Evolutionary conservation across 1,139 yeast genomes (phyloP).

Genomic region (Lodderomyces oxycetoniae): DNA sequence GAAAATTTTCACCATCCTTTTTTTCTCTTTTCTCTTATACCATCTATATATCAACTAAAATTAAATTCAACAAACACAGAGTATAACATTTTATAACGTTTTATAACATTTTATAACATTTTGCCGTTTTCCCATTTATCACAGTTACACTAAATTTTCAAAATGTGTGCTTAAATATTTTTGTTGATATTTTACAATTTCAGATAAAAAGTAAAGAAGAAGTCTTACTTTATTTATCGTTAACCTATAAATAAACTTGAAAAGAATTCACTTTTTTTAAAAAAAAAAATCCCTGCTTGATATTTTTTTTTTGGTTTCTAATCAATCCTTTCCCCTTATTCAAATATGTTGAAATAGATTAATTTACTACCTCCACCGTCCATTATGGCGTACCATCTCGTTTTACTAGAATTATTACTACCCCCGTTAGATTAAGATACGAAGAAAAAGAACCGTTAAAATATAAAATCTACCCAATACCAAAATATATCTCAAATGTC

Average conservation of each 20-base stretch:
- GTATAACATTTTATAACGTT: no score
- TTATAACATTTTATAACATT: constrained; percentile 3
- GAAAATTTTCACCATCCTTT: constrained; percentile 9
- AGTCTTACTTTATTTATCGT: no score
- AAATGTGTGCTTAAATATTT: constrained; percentile 35
- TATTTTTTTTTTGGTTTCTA: no score
- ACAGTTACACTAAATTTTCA: constrained; percentile 12
- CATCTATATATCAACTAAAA: background rate
- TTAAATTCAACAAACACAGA: constrained; percentile 8
- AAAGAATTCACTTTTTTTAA: no score
- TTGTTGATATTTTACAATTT: constrained; percentile 2
- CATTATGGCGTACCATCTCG: constrained; percentile 28
- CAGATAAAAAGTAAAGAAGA: no score
- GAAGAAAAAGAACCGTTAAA: background rate
- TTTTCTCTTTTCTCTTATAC: constrained; percentile 8
- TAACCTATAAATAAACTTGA: constrained; percentile 2
- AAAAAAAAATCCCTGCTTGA: no score
- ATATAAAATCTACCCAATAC: background rate
- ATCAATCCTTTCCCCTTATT: constrained; percentile 12
- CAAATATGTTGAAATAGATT: constrained; percentile 26
- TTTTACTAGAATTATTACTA: constrained; percentile 4
- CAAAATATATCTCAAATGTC: constrained; percentile 20
- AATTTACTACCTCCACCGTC: constrained; percentile 19
- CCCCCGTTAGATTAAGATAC: constrained; percentile 3
- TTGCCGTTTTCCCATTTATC: constrained; percentile 15